Evolutionary conservation across 257 asterid genomes (phyloP).

Genomic region (Jaltomata sinuosa): DNA sequence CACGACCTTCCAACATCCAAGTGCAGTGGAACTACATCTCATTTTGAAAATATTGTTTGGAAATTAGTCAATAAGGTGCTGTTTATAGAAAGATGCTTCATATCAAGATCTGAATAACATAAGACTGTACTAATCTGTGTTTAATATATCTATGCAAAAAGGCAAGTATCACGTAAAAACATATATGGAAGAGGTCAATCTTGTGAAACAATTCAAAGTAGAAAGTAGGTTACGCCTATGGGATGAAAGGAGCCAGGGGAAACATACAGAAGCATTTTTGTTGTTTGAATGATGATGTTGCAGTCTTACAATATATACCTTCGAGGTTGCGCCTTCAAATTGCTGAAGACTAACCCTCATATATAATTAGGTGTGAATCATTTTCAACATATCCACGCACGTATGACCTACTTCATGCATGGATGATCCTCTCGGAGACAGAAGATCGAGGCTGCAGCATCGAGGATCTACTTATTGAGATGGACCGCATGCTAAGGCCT

Average conservation of each 20-base stretch:
- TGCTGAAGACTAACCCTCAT: slow-evolving; percentile 3
- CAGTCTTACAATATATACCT: not conserved
- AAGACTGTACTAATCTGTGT: not conserved
- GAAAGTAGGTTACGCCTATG: not conserved
- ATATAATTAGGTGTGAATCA: slow-evolving; percentile 78
- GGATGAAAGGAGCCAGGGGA: not conserved
- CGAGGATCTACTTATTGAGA: slow-evolving; percentile 80
- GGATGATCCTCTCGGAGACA: slow-evolving; percentile 65
- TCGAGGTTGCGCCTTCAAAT: not conserved
- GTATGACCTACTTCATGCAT: slow-evolving; percentile 82
- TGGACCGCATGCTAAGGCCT: slow-evolving; percentile 87
- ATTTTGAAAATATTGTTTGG: not conserved
- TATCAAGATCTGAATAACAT: not conserved
- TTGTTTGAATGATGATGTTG: not conserved
- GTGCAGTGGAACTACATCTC: not conserved
- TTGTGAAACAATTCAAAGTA: not conserved
- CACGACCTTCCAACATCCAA: not conserved
- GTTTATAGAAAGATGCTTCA: not conserved
- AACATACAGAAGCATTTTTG: not conserved
- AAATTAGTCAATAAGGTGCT: not conserved
- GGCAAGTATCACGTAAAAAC: not conserved
- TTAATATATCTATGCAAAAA: not conserved
- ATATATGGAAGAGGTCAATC: not conserved
- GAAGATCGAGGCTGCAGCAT: slow-evolving; percentile 61
- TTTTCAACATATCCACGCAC: slow-evolving; percentile 96